Percentiles rank a stretch among this genome's conserved stretches.
phyloP scores from a whole-genome alignment of 129 eudicot genomes.

The Smallanthus sonchifolius region DNA sequence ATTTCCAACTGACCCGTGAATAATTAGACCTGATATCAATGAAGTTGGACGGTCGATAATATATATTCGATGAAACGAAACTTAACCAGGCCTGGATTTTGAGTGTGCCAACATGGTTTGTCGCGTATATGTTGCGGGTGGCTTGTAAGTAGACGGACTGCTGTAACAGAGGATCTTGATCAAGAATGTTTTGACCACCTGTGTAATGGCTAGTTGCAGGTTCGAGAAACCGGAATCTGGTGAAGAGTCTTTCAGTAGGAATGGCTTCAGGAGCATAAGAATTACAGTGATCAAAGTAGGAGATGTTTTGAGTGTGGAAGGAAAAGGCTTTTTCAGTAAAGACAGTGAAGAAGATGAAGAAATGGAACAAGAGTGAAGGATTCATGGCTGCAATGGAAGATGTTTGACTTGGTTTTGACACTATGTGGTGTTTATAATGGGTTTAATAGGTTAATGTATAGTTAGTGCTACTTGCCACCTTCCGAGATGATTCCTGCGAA shows the following conservation, averaged over 20 bases:
- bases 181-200: conserved; percentile 49
- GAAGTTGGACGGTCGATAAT: conserved; percentile 7
- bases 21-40: not conserved
- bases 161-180: conserved; percentile 13
- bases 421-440: not conserved
- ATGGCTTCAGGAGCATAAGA: conserved; percentile 45
- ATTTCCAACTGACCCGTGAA: not conserved
- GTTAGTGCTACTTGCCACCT: not conserved
- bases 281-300: conserved; percentile 50
- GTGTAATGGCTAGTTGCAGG: conserved; percentile 26
- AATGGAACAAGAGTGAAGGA: not conserved
- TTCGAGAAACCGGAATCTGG: conserved; percentile 20
- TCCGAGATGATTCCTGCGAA: not conserved
- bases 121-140: conserved; percentile 23
- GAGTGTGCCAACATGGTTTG: conserved; percentile 29
- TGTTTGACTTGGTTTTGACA: conserved; percentile 16
- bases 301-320: conserved; percentile 8
- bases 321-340: conserved; percentile 10
- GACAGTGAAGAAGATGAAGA: conserved; percentile 17
- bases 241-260: conserved; percentile 25
- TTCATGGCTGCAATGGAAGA: conserved; percentile 28
- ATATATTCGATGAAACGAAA: conserved; percentile 16
- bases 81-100: conserved; percentile 44
- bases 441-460: conserved; percentile 1
- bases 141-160: conserved; percentile 29